These are phyloP conservation scores for Leishmania guyanensis DNA, from an alignment of 208 protist species.

Conservation along the genomic window DNA sequence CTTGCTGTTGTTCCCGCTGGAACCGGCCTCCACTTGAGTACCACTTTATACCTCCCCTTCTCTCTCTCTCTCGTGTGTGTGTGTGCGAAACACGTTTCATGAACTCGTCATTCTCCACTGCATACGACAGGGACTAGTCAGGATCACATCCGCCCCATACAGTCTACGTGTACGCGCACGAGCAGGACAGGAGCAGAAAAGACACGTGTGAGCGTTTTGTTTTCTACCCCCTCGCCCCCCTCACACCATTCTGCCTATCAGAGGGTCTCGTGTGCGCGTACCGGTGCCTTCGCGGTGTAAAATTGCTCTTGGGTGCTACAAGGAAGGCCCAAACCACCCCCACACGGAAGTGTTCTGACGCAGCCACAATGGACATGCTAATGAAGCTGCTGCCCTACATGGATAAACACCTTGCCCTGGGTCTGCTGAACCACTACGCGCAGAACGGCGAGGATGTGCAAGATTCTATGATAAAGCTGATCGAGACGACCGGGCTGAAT, in stretches of 20 bases:
- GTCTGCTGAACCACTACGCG: constrained; percentile 75
- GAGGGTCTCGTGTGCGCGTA: background rate
- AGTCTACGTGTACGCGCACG: background rate
- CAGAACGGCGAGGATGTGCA: constrained; percentile 69
- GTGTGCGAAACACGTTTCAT: background rate
- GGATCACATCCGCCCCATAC: background rate
- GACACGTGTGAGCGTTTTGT: background rate
- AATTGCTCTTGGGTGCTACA: background rate
- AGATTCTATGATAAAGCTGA: constrained; percentile 68
- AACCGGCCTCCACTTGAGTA: background rate
- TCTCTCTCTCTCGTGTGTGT: background rate
- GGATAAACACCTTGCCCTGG: constrained; percentile 88
- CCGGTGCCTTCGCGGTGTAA: background rate
- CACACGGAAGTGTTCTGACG: background rate
- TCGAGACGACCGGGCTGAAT: constrained; percentile 73
- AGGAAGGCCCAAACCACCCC: background rate
- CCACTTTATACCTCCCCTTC: background rate
- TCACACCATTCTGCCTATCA: background rate
- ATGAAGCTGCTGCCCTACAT: constrained; percentile 73
- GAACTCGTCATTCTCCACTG: background rate
- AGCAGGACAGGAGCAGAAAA: background rate
- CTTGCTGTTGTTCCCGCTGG: background rate
- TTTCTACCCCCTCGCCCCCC: background rate
- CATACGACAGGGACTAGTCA: constrained; percentile 9
- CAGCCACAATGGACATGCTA: constrained; percentile 67